phyloP scores from a whole-genome alignment of 2,329 filamentous ascomycete species.

The Neodidymelliopsis sp. region DNA sequence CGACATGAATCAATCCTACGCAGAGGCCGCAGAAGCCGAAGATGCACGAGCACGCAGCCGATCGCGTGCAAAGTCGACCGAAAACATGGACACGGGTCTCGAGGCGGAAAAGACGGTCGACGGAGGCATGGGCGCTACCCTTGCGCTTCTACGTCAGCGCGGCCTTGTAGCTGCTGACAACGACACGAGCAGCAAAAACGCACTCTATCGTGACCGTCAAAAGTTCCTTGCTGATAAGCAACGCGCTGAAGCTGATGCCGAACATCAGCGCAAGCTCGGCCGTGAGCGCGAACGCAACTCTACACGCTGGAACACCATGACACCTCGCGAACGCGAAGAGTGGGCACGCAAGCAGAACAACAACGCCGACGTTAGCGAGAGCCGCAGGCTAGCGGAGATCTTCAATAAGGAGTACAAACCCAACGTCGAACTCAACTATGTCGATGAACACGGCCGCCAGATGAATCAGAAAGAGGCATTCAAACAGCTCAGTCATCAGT shows the following conservation, averaged over 20 bases:
- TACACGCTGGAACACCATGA: conserved; percentile 86
- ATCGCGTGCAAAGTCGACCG: conserved; percentile 52
- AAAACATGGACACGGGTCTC: conserved; percentile 73
- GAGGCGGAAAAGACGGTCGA: conserved; percentile 85
- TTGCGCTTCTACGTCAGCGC: conserved; percentile 84
- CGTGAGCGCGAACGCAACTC: conserved; percentile 88
- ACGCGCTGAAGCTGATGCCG: conserved; percentile 78
- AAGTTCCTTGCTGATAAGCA: conserved; percentile 82
- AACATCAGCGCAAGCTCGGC: conserved; percentile 78
- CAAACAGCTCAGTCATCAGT: conserved; percentile 95
- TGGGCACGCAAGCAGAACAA: conserved; percentile 88
- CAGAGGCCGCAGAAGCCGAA: conserved; percentile 60
- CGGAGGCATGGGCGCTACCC: conserved; percentile 79
- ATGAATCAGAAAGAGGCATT: conserved; percentile 97
- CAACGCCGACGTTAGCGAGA: conserved; percentile 83
- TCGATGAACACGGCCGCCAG: conserved; percentile 83
- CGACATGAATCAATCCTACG: conserved; percentile 62
- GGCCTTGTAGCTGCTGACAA: conserved; percentile 76
- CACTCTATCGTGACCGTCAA: conserved; percentile 73
- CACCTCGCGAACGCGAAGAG: conserved; percentile 88
- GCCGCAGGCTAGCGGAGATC: conserved; percentile 80
- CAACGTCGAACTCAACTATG: conserved; percentile 87
- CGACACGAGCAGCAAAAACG: conserved; percentile 69
- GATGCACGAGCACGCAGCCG: conserved; percentile 45
- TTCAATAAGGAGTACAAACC: conserved; percentile 90